These are phyloP conservation scores for Mycosphaerella arachidis DNA, from an alignment of 2,329 filamentous ascomycete species.

Conservation along the genomic window DNA sequence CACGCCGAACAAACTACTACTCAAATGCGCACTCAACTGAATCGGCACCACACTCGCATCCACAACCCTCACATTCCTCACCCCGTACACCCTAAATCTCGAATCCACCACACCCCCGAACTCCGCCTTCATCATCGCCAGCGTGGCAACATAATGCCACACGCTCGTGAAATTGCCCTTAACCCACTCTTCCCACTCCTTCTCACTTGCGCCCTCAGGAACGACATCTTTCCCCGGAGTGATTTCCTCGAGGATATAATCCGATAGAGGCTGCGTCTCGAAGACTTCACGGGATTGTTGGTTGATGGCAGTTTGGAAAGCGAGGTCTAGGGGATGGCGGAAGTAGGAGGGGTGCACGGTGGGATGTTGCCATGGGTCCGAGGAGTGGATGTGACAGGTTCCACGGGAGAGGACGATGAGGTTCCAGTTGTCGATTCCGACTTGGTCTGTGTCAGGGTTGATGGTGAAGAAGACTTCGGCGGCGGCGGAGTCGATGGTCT, in stretches of 20 bases:
- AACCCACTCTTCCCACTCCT: slow-evolving; percentile 25
- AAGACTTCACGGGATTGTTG: slow-evolving; percentile 32
- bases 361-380: slow-evolving; percentile 32
- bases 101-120: slow-evolving; percentile 35
- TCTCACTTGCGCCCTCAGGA: slow-evolving; percentile 9
- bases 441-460: slow-evolving; percentile 23
- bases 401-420: slow-evolving; percentile 27
- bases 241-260: slow-evolving; percentile 28
- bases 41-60: slow-evolving; percentile 32
- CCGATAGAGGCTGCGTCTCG: slow-evolving; percentile 21
- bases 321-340: slow-evolving; percentile 37
- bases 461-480: slow-evolving; percentile 38
- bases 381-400: slow-evolving; percentile 22
- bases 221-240: slow-evolving; percentile 21
- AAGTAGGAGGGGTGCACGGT: slow-evolving; percentile 42
- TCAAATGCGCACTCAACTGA: slow-evolving; percentile 23
- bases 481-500: slow-evolving; percentile 18
- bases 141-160: slow-evolving; percentile 30
- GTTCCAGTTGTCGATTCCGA: slow-evolving; percentile 39
- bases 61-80: slow-evolving; percentile 34
- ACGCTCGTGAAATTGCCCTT: slow-evolving; percentile 24
- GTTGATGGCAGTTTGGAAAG: slow-evolving; percentile 34
- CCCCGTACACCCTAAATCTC: slow-evolving; percentile 35
- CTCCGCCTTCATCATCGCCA: slow-evolving; percentile 29
- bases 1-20: slow-evolving; percentile 27